Evolutionary conservation across 2,329 filamentous ascomycete genomes (phyloP), one percentile per base, ranked within the genome.

Genomic region (Cercospora sojina): DNA sequence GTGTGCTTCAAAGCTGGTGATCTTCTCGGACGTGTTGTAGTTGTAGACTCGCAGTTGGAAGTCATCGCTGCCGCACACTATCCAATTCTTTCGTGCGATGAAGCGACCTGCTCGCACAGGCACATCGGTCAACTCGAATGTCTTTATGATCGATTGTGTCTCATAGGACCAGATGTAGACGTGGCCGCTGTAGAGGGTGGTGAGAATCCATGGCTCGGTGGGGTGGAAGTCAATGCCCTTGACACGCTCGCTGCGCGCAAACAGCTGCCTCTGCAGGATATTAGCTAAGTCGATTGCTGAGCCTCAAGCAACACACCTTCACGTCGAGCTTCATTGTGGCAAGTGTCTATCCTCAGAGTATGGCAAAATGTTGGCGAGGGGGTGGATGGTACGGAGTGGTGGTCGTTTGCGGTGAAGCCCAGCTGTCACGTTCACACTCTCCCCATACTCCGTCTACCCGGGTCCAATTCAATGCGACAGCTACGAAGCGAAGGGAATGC

Each of bases 111-210:
- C 95, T 80, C 95, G 91, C 66, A 99, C 94, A 71, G 95, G 95
- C 59, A 99, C 95, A 85, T 99, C 95, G 78, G 94, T 97, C 72
- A 98, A 89, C 83, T 99, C 95, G 80, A 99, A 99, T 4, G 94
- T 97, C 85, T 98, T 98, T 82, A 99, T 92, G 70, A 98, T 93
- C 70, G 93, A 91, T 80, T 96, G 93, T 60, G 93, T 96, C 82
- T 96, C 94, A 81, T 96, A 97, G 35, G 94, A 97, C 93, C 95
- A 98, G 79, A 99, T 98, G 84, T 98, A 96, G 79, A 96, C 95
- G 84, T 98, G 94, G 80, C 95, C 93, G 84, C 92, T 97, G 82
- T 99, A 99, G 71, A 99, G 84, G 25, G 95, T 98, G 32, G 94
- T 97, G 77, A 98, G 87, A 70, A 90, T 89, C 92, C 94, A 97